Evolutionary conservation across 495 filamentous ascomycete species (phyloP), one percentile per base, ranked within the genome.

Genomic region (Hypoxylon crocopeplum): DNA sequence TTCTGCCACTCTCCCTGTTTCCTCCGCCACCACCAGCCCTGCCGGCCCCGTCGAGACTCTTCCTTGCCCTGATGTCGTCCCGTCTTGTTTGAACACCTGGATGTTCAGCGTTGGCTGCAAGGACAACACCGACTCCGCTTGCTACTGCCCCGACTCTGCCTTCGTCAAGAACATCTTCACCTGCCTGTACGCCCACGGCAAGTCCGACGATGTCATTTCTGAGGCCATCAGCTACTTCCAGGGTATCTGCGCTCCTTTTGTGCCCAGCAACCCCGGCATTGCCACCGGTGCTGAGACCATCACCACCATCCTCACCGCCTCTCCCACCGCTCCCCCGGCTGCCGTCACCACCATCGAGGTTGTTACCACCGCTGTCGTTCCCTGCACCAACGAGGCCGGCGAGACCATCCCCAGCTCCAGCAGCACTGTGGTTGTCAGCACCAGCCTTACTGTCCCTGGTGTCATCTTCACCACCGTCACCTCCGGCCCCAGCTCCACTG

Each of bases 31-130:
- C 24, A 60, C 68, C 45, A 71, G 69, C 22, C 69, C 77, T 17
- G 69, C 72, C n/a, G 67, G 59, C 22, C 63, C 69, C n/a, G 56
- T 58, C 25, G 63, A 71, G 55, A 79, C 77, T 30, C 74, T 76
- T 17, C 72, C 78, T 34, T 91, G 86, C 81, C 92, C 93, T 41
- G 76, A 76, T 50, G 81, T 89, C 33, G 87, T 98, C 12, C 92
- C 93, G 48, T 85, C 85, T 59, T 98, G 93, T 78, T 80, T 98
- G 76, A 95, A 96, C 84, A 97, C 93, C 63, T 97, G 91, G 91
- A 72, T 95, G 60, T 84, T 86, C 63, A 78, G 77, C 58, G 80
- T 86, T 29, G 81, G 82, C 72, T 97, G 93, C 84, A 79, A 73
- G 56, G 89, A 91, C 77, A 96, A 96, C 86, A 85, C 88, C 40